These are phyloP conservation scores for Rubia occidens DNA, from an alignment of 305 asterid species.

Conservation along the genomic window DNA sequence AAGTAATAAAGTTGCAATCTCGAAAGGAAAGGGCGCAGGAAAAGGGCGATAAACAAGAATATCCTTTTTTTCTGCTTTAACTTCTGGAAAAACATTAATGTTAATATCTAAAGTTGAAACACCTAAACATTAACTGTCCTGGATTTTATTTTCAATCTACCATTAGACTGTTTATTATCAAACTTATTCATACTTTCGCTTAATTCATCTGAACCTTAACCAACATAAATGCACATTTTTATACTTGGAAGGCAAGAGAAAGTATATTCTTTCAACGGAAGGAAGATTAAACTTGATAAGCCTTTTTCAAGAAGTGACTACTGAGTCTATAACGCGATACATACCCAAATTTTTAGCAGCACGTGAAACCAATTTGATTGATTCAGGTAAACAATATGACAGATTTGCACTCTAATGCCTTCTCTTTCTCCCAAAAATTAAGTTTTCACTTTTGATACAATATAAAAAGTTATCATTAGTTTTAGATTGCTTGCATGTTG, in stretches of 20 bases:
- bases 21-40: background rate
- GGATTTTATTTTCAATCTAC: background rate
- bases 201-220: background rate
- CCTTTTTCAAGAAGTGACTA: background rate
- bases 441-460: no score
- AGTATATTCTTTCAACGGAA: background rate
- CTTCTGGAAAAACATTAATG: background rate
- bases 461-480: no score
- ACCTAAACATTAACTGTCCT: background rate
- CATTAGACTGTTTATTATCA: no score
- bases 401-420: background rate
- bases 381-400: background rate
- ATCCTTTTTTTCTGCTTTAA: background rate
- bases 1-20: background rate
- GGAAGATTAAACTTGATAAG: background rate
- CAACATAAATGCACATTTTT: background rate
- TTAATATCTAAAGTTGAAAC: background rate
- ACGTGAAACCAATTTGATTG: background rate
- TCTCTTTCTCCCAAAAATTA: no score
- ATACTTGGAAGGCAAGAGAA: background rate
- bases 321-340: background rate
- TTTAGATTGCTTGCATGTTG: no score
- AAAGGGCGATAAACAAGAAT: constrained; percentile 7
- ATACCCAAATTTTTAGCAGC: background rate
- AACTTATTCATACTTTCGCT: no score